Percentiles rank a stretch among this genome's conserved stretches.
Conservation (phyloP, 306 rosid species). For the Begonia masoniana region DNA sequence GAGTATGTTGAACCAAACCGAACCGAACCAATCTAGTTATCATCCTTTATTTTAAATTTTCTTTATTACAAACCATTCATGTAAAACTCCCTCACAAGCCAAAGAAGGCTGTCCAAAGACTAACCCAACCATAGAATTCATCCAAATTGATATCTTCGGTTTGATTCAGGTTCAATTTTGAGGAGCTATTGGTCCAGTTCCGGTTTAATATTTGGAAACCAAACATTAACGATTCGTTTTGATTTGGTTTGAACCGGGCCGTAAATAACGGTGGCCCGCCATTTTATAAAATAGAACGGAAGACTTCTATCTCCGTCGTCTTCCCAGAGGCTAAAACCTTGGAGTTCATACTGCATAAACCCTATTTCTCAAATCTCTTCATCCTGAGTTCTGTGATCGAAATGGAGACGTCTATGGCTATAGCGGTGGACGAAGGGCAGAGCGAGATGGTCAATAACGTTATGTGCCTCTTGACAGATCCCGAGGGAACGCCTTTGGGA, state of each 20-base stretch:
- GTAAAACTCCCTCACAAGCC: too few species aligned
- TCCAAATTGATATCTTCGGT: neutral
- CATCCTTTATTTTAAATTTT: too few species aligned
- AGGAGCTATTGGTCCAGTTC: too few species aligned
- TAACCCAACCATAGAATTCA: neutral
- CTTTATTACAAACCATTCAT: too few species aligned
- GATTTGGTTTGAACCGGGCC: neutral
- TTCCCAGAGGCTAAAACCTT: too few species aligned
- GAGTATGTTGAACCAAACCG: neutral
- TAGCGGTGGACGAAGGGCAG: constrained; percentile 19
- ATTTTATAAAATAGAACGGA: too few species aligned
- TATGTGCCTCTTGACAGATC: constrained; percentile 60
- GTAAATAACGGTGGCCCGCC: too few species aligned
- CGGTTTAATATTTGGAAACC: neutral
- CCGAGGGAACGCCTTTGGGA: constrained; percentile 55
- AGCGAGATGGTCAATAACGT: constrained; percentile 28
- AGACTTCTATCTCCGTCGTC: too few species aligned
- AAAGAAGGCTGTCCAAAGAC: too few species aligned
- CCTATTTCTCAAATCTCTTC: neutral
- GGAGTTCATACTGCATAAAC: too few species aligned
- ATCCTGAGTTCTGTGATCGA: neutral
- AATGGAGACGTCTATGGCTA: neutral
- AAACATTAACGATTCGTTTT: neutral
- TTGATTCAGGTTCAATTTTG: neutral
- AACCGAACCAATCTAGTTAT: neutral